These are phyloP conservation scores for Ascochyta fabae DNA, from an alignment of 2,329 filamentous ascomycete species.

Conservation along the genomic window DNA sequence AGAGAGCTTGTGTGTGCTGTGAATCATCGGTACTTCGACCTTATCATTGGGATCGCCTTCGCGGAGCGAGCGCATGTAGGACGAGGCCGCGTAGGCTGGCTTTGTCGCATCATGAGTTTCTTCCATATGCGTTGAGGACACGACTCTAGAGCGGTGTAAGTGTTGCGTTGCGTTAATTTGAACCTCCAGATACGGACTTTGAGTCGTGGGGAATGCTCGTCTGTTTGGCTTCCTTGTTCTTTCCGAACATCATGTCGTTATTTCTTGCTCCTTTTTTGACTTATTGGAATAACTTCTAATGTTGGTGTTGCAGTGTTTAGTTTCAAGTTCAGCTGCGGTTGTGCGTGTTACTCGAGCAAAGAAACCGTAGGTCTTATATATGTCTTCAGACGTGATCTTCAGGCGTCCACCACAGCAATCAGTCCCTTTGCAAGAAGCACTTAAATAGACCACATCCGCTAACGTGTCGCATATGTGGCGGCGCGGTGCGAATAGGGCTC, in stretches of 20 bases:
- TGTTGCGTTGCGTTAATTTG: not conserved
- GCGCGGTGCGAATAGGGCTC: no score
- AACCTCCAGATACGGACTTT: not conserved
- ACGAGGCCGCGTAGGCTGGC: slow-evolving; percentile 1
- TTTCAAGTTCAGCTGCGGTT: not conserved
- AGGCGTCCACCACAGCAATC: no score
- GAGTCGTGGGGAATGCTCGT: not conserved
- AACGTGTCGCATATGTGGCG: no score
- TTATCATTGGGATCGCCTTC: slow-evolving; percentile 13
- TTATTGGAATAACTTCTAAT: not conserved
- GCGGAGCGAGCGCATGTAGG: slow-evolving; percentile 7
- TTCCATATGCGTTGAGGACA: not conserved
- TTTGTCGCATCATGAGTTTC: not conserved
- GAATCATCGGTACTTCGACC: slow-evolving; percentile 14
- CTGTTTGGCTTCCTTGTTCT: not conserved
- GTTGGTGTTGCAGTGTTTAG: not conserved
- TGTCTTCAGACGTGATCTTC: no score
- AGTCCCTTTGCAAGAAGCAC: no score
- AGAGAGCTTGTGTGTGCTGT: slow-evolving; percentile 9
- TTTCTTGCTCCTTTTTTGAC: not conserved
- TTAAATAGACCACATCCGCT: no score
- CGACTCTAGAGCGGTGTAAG: not conserved
- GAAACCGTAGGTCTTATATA: not conserved
- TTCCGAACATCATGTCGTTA: not conserved
- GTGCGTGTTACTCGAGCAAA: not conserved